phyloP scores from a whole-genome alignment of 2,329 filamentous ascomycete species.

The Exophiala alcalophila region DNA sequence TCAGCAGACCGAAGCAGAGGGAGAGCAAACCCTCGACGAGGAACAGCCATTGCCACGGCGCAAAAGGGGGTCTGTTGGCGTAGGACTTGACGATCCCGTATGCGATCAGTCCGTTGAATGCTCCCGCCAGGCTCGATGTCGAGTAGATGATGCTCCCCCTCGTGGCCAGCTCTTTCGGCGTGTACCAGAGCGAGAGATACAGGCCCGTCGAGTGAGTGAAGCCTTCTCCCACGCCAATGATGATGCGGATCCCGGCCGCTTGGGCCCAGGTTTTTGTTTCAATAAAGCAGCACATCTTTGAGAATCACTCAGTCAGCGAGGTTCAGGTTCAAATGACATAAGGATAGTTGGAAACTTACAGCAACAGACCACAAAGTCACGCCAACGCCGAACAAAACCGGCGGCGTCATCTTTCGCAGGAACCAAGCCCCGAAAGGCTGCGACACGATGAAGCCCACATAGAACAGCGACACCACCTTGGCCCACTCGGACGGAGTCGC shows the following conservation, averaged over 20 bases:
- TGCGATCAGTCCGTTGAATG: conserved; percentile 52
- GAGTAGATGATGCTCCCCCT: conserved; percentile 47
- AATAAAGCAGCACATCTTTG: no score
- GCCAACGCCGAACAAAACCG: conserved; percentile 1
- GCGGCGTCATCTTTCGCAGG: conserved; percentile 7
- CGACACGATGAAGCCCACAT: conserved; percentile 11
- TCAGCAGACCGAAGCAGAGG: conserved; percentile 10
- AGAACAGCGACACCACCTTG: conserved; percentile 8
- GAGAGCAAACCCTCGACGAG: conserved; percentile 45
- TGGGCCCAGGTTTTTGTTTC: neutral
- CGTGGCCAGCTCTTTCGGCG: conserved; percentile 22
- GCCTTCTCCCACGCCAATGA: conserved; percentile 1
- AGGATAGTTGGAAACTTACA: no score
- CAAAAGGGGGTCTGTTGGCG: conserved; percentile 45
- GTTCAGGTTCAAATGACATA: conserved; percentile 6
- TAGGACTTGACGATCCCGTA: conserved; percentile 50
- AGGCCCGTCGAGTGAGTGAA: conserved; percentile 10
- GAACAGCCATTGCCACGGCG: conserved; percentile 49
- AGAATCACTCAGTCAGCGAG: no score
- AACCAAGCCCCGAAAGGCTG: conserved; percentile 8
- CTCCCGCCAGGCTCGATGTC: conserved; percentile 49
- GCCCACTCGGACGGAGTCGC: conserved; percentile 8
- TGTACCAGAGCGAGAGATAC: conserved; percentile 13
- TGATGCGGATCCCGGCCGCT: neutral
- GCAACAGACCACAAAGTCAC: neutral